A percentile compares a stretch with the other conserved stretches of the same genome.
phyloP scores from a whole-genome alignment of 2,329 filamentous ascomycete genomes.

The Monosporascus sp. region DNA sequence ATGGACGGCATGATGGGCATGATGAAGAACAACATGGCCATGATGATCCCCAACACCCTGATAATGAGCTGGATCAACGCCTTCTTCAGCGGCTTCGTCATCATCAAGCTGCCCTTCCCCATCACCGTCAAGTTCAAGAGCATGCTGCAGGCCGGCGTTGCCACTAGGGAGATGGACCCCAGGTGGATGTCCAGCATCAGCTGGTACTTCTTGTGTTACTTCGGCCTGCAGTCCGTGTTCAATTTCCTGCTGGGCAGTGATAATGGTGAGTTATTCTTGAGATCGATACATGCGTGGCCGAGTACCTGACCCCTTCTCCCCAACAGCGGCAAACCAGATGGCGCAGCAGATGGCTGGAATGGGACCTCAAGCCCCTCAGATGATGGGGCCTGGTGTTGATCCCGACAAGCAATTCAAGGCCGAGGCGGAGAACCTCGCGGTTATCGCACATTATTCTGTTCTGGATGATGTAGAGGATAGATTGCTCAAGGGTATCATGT shows the following conservation, averaged over 20 bases:
- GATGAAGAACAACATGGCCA: slow-evolving; percentile 99
- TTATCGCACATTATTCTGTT: slow-evolving; percentile 89
- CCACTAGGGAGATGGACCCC: slow-evolving; percentile 92
- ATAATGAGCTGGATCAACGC: slow-evolving; percentile 99
- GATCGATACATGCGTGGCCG: slow-evolving; percentile 7
- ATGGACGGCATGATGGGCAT: slow-evolving; percentile 99
- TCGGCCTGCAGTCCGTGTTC: slow-evolving; percentile 94
- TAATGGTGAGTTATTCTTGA: slow-evolving; percentile 62
- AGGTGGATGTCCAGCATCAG: slow-evolving; percentile 98
- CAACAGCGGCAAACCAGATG: slow-evolving; percentile 80
- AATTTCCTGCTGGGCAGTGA: slow-evolving; percentile 95
- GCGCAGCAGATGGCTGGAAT: slow-evolving; percentile 76
- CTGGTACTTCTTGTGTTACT: slow-evolving; percentile 98
- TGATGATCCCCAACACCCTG: slow-evolving; percentile 97
- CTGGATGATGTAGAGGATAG: slow-evolving; percentile 83
- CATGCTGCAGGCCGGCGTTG: slow-evolving; percentile 96
- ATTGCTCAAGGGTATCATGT: slow-evolving; percentile 55
- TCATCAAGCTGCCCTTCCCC: slow-evolving; percentile 96
- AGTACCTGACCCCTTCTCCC: slow-evolving; percentile 22
- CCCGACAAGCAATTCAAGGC: slow-evolving; percentile 90
- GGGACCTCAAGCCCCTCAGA: slow-evolving; percentile 63
- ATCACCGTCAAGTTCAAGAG: slow-evolving; percentile 99
- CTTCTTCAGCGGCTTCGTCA: slow-evolving; percentile 97
- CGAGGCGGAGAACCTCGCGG: slow-evolving; percentile 92
- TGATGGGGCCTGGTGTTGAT: slow-evolving; percentile 90